Base-by-base conservation (phyloP, 2,329 filamentous ascomycete species). In the Apiospora kogelbergensis region DNA sequence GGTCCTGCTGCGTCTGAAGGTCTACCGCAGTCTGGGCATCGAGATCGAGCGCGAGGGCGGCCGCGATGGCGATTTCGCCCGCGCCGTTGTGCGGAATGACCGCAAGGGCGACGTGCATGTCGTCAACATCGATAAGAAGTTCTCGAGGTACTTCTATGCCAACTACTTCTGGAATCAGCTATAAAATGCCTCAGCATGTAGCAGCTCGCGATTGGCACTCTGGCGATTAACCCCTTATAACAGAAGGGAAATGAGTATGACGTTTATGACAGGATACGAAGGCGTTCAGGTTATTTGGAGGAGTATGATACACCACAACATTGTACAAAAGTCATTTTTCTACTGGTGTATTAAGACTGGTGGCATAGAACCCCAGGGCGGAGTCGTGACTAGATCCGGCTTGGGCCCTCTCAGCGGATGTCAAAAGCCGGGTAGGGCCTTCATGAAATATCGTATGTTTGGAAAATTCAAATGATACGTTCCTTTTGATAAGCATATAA, bases 161-260 rank as follows among this genome's bases (percentile, higher is more conserved):
- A 97, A 97, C 76, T 97, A 97, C 79, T 97, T 98, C 78, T 99
- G 96, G 96, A 88, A 94, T 76, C 95, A 90, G 40, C 85, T 98
- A 79, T 97, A 84, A 80, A 33, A 22, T 41, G 9, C 41, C 22
- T 26, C 24, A 15, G 15, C 6, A 5, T 11, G 41, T 15, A 4
- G 41, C 63, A 10, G 24, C n/a, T 45, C n/a, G 9, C 5, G 41
- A 15, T n/a, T 30, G 7, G 24, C 7, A 17, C 6, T 65, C 11
- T 30, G 40, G 24, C 24, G 15, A 30, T 33, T 33, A 15, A 3
- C 15, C 17, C 26, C 37, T 53, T 9, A 26, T 33, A 13, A 17
- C 5, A 20, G 63, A 41, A 4, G 24, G 11, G 63, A 15, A 24
- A 41, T 42, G 63, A 37, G 30, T 60, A 60, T 20, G 53, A 65